Evolutionary conservation across 1,284 basidiomycete species (phyloP).

Genomic region (Moniliophthora roreri): DNA sequence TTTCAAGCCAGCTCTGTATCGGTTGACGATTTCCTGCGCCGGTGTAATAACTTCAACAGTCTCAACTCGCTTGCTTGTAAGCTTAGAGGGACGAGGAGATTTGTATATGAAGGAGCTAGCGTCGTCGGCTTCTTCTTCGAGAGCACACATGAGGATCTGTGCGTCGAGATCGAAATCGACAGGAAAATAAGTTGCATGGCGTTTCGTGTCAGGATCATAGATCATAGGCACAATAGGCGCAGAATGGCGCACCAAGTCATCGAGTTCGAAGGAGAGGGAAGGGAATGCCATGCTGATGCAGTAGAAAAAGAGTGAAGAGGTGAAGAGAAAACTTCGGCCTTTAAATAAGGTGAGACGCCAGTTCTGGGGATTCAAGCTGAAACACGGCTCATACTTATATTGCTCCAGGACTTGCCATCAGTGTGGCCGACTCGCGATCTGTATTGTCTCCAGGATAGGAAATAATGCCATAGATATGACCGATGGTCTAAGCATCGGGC

Average conservation of each 20-base stretch:
- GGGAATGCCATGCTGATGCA: background rate
- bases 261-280: background rate
- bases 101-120: slow-evolving; percentile 37
- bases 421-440: background rate
- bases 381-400: background rate
- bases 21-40: slow-evolving; percentile 37
- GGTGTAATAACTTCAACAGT: slow-evolving; percentile 28
- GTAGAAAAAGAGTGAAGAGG: background rate
- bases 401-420: background rate
- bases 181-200: slow-evolving; percentile 32
- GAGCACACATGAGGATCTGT: slow-evolving; percentile 1
- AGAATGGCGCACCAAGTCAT: slow-evolving; percentile 1
- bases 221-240: background rate
- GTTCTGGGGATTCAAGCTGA: slow-evolving; percentile 4
- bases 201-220: slow-evolving; percentile 19
- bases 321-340: background rate
- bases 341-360: slow-evolving; percentile 7
- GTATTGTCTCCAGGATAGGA: background rate
- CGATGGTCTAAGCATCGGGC: background rate
- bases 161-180: slow-evolving; percentile 14
- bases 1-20: slow-evolving; percentile 35
- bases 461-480: background rate
- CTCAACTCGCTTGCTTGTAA: slow-evolving; percentile 18
- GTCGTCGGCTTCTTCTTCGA: slow-evolving; percentile 22
- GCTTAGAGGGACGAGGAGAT: slow-evolving; percentile 24